phyloP scores from a whole-genome alignment of 176 grass and related monocot species.

The Hordeum marinum region DNA sequence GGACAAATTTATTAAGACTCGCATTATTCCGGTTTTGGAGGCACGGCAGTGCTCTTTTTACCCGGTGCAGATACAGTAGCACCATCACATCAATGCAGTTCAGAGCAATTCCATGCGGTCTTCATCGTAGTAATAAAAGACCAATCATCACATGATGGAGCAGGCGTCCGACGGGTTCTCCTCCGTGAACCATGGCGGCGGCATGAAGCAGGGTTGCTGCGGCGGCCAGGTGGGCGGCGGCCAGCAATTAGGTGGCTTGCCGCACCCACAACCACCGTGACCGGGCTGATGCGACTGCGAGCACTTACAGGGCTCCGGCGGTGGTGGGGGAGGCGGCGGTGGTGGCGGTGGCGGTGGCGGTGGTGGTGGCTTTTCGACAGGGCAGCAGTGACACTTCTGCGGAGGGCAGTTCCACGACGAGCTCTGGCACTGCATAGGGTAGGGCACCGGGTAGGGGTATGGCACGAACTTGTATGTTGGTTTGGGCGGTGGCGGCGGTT shows the following conservation, averaged over 20 bases:
- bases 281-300: neutral
- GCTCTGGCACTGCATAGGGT: constrained; percentile 3
- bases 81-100: neutral
- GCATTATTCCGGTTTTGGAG: constrained; percentile 15
- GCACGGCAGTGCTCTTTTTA: neutral
- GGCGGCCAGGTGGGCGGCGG: neutral
- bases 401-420: constrained; percentile 15
- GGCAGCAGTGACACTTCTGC: constrained; percentile 4
- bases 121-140: neutral
- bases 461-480: constrained; percentile 25
- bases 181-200: neutral
- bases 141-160: neutral
- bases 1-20: neutral
- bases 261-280: neutral
- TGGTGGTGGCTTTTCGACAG: neutral
- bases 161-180: neutral
- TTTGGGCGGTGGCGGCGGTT: neutral
- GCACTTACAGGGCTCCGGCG: neutral
- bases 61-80: neutral
- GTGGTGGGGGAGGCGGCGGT: neutral
- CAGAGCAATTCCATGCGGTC: neutral
- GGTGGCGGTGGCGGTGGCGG: neutral
- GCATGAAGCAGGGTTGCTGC: neutral
- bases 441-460: constrained; percentile 9
- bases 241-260: neutral